Conservation (phyloP, 805 yeast species). For the Priceomyces melissophilus region DNA sequence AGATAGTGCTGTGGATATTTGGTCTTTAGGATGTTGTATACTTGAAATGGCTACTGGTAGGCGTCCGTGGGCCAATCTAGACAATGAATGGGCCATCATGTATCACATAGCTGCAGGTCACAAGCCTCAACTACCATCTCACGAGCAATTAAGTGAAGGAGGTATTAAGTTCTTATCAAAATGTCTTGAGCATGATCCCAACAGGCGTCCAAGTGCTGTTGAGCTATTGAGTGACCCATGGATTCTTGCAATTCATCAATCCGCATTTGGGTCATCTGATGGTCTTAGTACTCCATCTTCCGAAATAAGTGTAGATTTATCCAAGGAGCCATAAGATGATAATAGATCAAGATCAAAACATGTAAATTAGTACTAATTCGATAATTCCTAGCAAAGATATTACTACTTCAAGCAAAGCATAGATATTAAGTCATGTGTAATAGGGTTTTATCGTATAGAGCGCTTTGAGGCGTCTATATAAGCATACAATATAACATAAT, state of each 20-base stretch:
- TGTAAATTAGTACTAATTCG: too few relatives aligned
- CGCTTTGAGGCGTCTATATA: background rate
- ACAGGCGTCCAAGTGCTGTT: conserved; percentile 74
- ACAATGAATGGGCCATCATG: conserved; percentile 98
- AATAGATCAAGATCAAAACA: too few relatives aligned
- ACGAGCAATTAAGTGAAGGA: conserved; percentile 69
- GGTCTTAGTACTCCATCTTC: conserved; percentile 35
- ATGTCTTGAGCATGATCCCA: conserved; percentile 82
- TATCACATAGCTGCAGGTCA: conserved; percentile 96
- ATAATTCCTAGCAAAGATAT: too few relatives aligned
- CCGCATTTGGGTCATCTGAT: conserved; percentile 53
- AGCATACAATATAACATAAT: background rate
- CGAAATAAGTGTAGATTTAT: conserved; percentile 18
- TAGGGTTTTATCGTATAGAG: background rate
- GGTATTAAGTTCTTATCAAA: conserved; percentile 71
- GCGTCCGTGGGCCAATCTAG: conserved; percentile 94
- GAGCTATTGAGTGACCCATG: conserved; percentile 87
- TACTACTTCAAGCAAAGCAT: too few relatives aligned
- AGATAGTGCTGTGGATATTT: conserved; percentile 75
- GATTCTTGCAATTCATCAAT: conserved; percentile 69
- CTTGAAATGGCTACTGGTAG: conserved; percentile 96
- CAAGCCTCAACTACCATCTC: conserved; percentile 76
- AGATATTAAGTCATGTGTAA: too few relatives aligned
- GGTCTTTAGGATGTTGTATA: conserved; percentile 97
- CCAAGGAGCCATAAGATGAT: too few relatives aligned